Evolutionary conservation across 73 alveolate species (phyloP).

Genomic region (Blepharisma stoltei): DNA sequence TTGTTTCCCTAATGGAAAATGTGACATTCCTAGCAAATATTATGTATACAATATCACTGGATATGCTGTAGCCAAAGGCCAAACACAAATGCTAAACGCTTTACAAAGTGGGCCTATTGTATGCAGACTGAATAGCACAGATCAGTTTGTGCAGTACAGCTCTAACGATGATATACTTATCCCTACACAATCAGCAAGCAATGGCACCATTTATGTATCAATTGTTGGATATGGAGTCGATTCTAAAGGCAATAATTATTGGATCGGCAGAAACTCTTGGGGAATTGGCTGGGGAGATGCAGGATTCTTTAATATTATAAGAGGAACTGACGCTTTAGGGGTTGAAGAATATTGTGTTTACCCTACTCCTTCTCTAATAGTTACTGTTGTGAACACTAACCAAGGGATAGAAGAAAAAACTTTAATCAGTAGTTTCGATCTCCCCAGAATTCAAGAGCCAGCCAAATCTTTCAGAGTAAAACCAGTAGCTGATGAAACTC

Average conservation of each 20-base stretch:
- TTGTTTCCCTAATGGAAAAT: constrained; percentile 51
- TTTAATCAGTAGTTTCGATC: not conserved
- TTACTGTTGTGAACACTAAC: not conserved
- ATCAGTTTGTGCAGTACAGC: constrained; percentile 49
- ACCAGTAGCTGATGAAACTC: constrained; percentile 40
- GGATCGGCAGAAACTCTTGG: constrained; percentile 77
- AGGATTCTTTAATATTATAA: constrained; percentile 63
- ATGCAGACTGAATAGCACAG: constrained; percentile 66
- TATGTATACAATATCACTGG: constrained; percentile 49
- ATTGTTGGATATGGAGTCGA: constrained; percentile 85
- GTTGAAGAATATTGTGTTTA: constrained; percentile 59
- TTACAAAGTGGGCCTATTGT: constrained; percentile 73
- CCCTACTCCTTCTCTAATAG: constrained; percentile 32
- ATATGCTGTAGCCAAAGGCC: constrained; percentile 55
- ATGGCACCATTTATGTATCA: constrained; percentile 71
- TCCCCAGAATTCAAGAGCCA: no score
- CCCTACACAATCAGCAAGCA: constrained; percentile 23
- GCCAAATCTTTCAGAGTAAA: no score
- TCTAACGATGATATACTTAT: not conserved
- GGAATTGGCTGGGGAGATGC: constrained; percentile 74
- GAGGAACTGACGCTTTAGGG: constrained; percentile 53
- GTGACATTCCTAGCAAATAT: constrained; percentile 52
- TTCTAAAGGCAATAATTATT: constrained; percentile 60
- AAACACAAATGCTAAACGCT: constrained; percentile 61
- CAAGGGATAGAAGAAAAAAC: not conserved